phyloP scores from a whole-genome alignment of 257 asterid species.

The Lantana camara region DNA sequence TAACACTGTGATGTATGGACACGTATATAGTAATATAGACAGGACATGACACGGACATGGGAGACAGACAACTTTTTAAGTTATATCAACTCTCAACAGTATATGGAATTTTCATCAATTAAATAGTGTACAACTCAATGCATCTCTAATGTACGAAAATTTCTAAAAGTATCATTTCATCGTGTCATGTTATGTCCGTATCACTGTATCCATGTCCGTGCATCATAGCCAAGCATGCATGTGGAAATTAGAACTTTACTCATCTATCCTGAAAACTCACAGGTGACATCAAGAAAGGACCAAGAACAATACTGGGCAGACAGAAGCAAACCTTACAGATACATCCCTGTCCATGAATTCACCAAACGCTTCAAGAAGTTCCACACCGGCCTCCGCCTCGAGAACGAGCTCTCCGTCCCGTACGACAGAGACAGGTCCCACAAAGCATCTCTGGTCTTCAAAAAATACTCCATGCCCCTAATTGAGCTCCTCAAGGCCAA shows the following conservation, averaged over 20 bases:
- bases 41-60: too few relatives aligned
- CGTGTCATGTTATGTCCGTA: too few relatives aligned
- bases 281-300: conserved; percentile 75
- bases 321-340: conserved; percentile 39
- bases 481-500: conserved; percentile 58
- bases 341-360: conserved; percentile 51
- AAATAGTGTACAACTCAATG: too few relatives aligned
- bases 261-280: not conserved
- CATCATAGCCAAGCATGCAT: too few relatives aligned
- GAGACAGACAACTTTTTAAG: too few relatives aligned
- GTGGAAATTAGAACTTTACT: not conserved
- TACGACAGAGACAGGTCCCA: conserved; percentile 45
- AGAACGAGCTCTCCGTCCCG: conserved; percentile 60
- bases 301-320: conserved; percentile 77
- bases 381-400: conserved; percentile 56
- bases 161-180: too few relatives aligned
- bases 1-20: too few relatives aligned
- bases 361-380: conserved; percentile 45
- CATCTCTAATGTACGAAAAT: too few relatives aligned
- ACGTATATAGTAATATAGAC: too few relatives aligned
- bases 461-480: conserved; percentile 45
- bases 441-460: conserved; percentile 59
- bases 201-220: too few relatives aligned
- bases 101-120: too few relatives aligned
- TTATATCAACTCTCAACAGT: too few relatives aligned